Base-by-base conservation (phyloP, 2,329 filamentous ascomycete species). In the Scolecobasidium constrictum region DNA sequence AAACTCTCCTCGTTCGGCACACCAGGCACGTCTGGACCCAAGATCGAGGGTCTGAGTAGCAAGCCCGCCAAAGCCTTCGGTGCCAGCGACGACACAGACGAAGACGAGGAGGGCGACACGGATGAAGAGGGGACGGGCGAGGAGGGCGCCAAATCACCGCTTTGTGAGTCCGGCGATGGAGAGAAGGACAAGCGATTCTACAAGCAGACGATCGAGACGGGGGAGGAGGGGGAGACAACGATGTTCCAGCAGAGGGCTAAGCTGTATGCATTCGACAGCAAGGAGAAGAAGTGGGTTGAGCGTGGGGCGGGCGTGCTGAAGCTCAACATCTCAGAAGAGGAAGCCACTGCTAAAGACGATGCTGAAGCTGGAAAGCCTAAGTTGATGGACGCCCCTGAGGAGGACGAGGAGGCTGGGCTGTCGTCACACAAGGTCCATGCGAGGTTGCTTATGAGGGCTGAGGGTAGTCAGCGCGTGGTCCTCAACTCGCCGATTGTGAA, bases 401-500 rank as follows among this genome's bases (percentile, higher is more conserved):
- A 63, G 15, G 71, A 67, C 2, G 59, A 58, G 9, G 50, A 55
- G 16, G 51, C 57, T 12, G 50, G 52, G 16, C 60, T 50, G 46
- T 72, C 58, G 41, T 60, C 61, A 28, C 16, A 17, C 4, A 44
- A 38, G 19, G 19, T 11, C 11, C 68, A 66, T 47, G 74, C 81
- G 18, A 82, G 90, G 34, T 75, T 96, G 50, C 75, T 96, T 47
- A 87, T 95, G 78, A 81, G 90, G 15, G 86, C 93, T 51, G 88
- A 95, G 55, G 86, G 87, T 47, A 92, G 86, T 1, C 79, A 88
- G 54, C 77, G 86, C 17, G 78, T 96, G 42, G 80, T 94, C 48
- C 69, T 96, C 40, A 96, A 96, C 63, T 86, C 83, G 1, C 77
- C 80, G 1, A 72, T 96, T 46, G 75, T 86, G 16, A 39, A 39